Base-by-base conservation (phyloP, 2,329 filamentous ascomycete species). In the Colletotrichum sp. region DNA sequence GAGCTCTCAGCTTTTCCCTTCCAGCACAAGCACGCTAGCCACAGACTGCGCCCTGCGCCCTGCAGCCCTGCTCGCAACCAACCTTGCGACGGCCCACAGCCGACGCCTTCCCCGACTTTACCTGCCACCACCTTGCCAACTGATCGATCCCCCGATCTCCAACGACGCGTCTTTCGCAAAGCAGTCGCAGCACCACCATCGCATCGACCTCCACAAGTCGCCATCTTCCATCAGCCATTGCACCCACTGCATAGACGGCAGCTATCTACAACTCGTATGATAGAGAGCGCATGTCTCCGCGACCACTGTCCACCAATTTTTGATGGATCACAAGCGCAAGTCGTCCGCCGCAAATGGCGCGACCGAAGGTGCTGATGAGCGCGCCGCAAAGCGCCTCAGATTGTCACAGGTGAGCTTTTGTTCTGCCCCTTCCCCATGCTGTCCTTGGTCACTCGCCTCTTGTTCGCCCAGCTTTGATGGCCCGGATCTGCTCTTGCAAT, bases 271-370 rank as follows among this genome's bases (percentile, higher is more conserved):
- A 63, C 67, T 67, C 26, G 26, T 44, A 21, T 8, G 26, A 21
- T 10, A 26, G n/a, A 59, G 5, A 65, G 75, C 68, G 66, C 77
- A 76, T 59, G 65, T 55, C 24, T 49, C 34, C 57, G 76, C 75
- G 71, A 75, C 65, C 52, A 57, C 24, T 26, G 39, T 32, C 34
- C 62, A 60, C 26, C 7, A 15, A 26, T 76, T 73, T 75, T 70
- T 36, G 28, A 92, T 92, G 90, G 90, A 92, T 78, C 86, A 86
- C 82, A 92, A 92, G 84, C 88, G 90, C 79, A 92, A 91, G 80
- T 88, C 89, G 49, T 83, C 83, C 77, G 82, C 83, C 79, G 81
- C 82, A 67, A 88, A 88, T 80, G 87, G 87, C 77, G 82, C 84
- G 67, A 84, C 84, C 63, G 89, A 91, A 74, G 83, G 44, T 52